These are phyloP conservation scores for Vaccinium darrowii DNA, from an alignment of 148 eudicot species.

Conservation along the genomic window DNA sequence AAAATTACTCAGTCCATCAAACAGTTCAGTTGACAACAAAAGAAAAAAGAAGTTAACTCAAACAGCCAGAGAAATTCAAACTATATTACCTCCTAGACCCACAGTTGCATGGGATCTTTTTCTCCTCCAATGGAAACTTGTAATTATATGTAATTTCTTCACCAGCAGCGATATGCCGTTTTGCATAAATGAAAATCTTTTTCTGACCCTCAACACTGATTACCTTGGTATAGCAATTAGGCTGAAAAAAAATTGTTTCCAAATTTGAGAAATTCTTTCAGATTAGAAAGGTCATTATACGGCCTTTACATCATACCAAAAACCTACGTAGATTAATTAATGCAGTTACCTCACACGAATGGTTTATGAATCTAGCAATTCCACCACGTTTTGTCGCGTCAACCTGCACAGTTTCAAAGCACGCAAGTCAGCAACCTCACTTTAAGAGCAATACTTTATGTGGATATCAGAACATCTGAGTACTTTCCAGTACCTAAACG, in stretches of 20 bases:
- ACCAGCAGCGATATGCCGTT: conserved; percentile 79
- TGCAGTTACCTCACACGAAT: conserved; percentile 88
- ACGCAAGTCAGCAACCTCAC: not conserved
- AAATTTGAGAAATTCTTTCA: not conserved
- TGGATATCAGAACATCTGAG: not conserved
- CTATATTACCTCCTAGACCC: conserved; percentile 71
- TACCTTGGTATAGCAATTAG: conserved; percentile 97
- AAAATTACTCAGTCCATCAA: not conserved
- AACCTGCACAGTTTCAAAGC: conserved; percentile 51
- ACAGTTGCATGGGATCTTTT: conserved; percentile 91
- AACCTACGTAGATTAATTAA: not conserved
- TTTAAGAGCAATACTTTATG: not conserved
- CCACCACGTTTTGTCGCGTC: conserved; percentile 99
- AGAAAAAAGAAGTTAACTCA: not conserved
- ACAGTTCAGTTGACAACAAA: not conserved
- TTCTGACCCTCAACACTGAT: conserved; percentile 92
- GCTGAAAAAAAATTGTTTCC: conserved; percentile 44
- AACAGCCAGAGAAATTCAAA: not conserved
- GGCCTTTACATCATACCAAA: conserved; percentile 6
- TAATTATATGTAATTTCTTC: conserved; percentile 95
- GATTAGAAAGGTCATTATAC: not conserved
- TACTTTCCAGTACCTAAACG: not conserved
- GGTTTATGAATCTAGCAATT: conserved; percentile 97
- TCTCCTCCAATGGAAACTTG: conserved; percentile 95
- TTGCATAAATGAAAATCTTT: conserved; percentile 95